Evolutionary conservation across 345 rosid species (phyloP), one percentile per base, ranked within the genome.

Genomic region (Ricinus communis): DNA sequence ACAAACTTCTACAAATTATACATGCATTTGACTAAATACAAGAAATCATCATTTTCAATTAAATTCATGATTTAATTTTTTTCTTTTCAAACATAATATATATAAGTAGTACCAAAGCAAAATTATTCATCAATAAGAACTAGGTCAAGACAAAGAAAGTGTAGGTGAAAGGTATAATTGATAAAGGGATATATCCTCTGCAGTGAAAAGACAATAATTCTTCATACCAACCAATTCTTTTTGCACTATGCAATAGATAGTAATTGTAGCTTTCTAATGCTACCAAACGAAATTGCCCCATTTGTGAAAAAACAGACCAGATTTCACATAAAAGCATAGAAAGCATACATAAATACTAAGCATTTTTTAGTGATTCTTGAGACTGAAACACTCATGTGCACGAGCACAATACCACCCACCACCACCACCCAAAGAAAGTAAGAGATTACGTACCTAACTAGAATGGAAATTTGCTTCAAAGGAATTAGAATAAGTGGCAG

Each of bases 191-290:
- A 45, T 46, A 46, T 72, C 70, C 70, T 47, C 52, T 30, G 19
- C 51, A 69, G 68, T 71, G 77, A 74, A 46, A 77, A 72, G 83
- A 79, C 82, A 75, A 71, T 71, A 79, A 82, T 77, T 81, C 78
- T 63, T 72, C 55, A 41, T 65, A 46, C 72, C 63, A 61, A 45
- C 52, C 69, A 61, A 45, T 55, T 68, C 66, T 59, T 53, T 45
- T 41, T 47, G 43, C 80, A 25, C 27, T 62, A 31, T 62, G 75
- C 71, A 73, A 73, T 52, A 70, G 74, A 75, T 64, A 74, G 77
- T 65, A 70, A 76, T 47, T 56, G 71, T 27, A 43, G 70, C 71
- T 68, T 77, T 66, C 72, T 55, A 62, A 70, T 60, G 57, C 36
- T 71, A 68, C 56, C 70, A 56, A 64, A 60, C 52, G 18, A 53